Conservation (phyloP, 1,139 yeast species). For the Meyerozyma elateridarum region DNA sequence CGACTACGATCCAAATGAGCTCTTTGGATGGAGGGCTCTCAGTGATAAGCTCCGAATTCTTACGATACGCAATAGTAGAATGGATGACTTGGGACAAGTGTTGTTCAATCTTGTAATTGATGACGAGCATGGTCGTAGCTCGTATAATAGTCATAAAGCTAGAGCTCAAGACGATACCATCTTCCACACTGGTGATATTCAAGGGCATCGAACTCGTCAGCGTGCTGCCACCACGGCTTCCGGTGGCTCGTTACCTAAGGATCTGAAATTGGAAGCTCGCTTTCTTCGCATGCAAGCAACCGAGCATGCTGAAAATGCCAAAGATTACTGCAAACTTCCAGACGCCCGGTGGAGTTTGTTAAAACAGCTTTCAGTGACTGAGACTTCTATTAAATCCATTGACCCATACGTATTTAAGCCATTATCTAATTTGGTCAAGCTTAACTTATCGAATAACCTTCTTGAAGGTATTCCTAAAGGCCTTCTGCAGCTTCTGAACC, state of each 20-base stretch:
- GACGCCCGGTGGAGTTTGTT: constrained; percentile 50
- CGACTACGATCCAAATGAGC: constrained; percentile 60
- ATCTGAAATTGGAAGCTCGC: constrained; percentile 10
- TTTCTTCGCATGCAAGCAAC: constrained; percentile 8
- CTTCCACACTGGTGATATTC: constrained; percentile 9
- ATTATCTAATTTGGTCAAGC: constrained; percentile 45
- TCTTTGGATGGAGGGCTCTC: constrained; percentile 60
- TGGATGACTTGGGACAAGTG: constrained; percentile 49
- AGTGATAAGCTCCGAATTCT: constrained; percentile 54
- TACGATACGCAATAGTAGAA: constrained; percentile 47
- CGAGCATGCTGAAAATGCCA: constrained; percentile 5
- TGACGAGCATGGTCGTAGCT: constrained; percentile 47
- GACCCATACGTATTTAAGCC: constrained; percentile 46
- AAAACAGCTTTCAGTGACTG: constrained; percentile 54
- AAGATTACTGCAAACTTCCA: constrained; percentile 24
- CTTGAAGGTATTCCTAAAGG: constrained; percentile 50
- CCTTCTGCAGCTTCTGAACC: constrained; percentile 40
- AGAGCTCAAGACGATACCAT: constrained; percentile 9
- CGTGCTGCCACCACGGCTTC: constrained; percentile 24
- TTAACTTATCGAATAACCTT: constrained; percentile 54
- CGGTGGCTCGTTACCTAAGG: constrained; percentile 27
- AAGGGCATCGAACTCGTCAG: constrained; percentile 17
- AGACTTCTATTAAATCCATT: constrained; percentile 47
- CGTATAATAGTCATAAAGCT: constrained; percentile 28
- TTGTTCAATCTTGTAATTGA: constrained; percentile 48